Conservation (phyloP, 2,329 filamentous ascomycete species). For the Clarireedia monteithiana region DNA sequence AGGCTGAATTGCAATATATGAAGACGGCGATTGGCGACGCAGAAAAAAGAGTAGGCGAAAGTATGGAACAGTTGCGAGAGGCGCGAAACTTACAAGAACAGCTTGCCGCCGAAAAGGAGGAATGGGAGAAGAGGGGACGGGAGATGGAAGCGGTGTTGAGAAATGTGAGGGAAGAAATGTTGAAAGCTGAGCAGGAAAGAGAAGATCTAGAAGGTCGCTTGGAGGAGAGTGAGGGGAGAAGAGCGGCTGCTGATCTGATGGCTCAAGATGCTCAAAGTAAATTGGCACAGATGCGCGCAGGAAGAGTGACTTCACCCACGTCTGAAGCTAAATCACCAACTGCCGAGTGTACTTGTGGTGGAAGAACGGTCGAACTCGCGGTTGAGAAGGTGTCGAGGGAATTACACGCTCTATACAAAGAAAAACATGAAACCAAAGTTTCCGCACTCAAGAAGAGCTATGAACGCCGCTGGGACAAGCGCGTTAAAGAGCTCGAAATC, state of each 20-base stretch:
- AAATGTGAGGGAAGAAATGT: conserved; percentile 74
- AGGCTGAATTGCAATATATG: conserved; percentile 81
- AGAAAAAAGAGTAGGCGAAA: conserved; percentile 83
- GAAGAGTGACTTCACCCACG: conserved; percentile 32
- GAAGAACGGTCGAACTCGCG: conserved; percentile 68
- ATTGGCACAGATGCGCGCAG: conserved; percentile 65
- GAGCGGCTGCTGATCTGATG: conserved; percentile 66
- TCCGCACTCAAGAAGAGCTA: conserved; percentile 79
- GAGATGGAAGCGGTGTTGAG: conserved; percentile 80
- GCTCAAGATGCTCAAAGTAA: conserved; percentile 70
- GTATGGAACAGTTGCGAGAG: conserved; percentile 75
- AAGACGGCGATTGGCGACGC: conserved; percentile 85
- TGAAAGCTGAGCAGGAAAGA: conserved; percentile 68
- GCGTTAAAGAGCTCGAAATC: conserved; percentile 67
- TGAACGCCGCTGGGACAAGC: conserved; percentile 84
- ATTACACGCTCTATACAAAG: conserved; percentile 87
- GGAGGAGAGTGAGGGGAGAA: conserved; percentile 67
- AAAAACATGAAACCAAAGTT: conserved; percentile 95
- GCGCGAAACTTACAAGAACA: conserved; percentile 64
- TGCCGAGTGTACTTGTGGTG: conserved; percentile 21
- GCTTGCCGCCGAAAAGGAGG: conserved; percentile 64
- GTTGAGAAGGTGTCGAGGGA: conserved; percentile 92
- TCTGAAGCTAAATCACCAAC: conserved; percentile 30
- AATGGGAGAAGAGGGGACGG: conserved; percentile 76
- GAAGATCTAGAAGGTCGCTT: conserved; percentile 70